Percentiles rank a stretch among this genome's conserved stretches.
These are phyloP conservation scores for Syzygium malaccense DNA, from an alignment of 441 rosid species.

Conservation along the genomic window DNA sequence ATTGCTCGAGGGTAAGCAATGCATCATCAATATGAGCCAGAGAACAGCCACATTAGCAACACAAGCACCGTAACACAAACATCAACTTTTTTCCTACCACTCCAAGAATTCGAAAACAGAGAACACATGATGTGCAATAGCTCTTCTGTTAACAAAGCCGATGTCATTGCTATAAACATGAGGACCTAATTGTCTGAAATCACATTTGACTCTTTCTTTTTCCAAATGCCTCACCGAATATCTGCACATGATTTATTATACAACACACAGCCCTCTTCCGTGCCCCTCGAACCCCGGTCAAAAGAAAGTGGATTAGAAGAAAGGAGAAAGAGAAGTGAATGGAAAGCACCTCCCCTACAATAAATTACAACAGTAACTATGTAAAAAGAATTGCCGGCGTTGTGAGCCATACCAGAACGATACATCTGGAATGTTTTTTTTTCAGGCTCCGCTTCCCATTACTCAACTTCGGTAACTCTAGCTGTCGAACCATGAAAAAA, in stretches of 20 bases:
- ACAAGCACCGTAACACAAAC: background rate
- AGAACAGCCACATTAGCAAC: background rate
- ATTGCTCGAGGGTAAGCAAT: background rate
- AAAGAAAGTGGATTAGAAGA: background rate
- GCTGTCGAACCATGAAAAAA: constrained; percentile 12
- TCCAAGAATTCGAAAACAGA: background rate
- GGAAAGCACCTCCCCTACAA: constrained; percentile 4
- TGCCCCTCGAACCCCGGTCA: background rate
- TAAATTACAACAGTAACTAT: constrained; percentile 21
- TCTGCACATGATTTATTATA: background rate
- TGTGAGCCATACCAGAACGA: constrained; percentile 16
- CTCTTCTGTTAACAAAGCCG: background rate
- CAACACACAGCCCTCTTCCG: background rate
- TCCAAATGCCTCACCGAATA: background rate
- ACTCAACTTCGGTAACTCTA: constrained; percentile 7
- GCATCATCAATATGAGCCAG: background rate
- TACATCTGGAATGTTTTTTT: constrained; percentile 8
- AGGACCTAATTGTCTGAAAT: background rate
- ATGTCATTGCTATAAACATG: background rate
- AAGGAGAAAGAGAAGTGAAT: background rate
- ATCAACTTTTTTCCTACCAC: background rate
- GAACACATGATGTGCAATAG: background rate
- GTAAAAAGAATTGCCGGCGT: constrained; percentile 22
- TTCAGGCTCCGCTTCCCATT: constrained; percentile 8
- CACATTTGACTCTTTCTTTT: background rate